Conservation (phyloP, 495 filamentous ascomycete species). For the Cenococcum geophilum region DNA sequence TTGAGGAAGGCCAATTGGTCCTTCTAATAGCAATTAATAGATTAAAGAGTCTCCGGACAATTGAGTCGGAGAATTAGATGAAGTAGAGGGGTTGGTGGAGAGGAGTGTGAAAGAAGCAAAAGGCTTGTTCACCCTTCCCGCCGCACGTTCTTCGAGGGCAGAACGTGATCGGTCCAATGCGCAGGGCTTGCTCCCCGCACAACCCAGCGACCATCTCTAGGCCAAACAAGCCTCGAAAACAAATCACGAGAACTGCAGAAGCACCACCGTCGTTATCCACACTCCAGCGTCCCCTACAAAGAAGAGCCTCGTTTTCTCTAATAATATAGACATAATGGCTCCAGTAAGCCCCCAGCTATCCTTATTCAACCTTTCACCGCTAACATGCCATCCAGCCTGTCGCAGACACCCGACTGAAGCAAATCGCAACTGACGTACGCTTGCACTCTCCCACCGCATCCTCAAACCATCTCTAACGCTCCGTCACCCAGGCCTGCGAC, state of each 20-base stretch:
- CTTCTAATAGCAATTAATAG: not conserved
- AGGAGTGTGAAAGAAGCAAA: not conserved
- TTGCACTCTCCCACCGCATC: not conserved
- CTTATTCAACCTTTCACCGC: not conserved
- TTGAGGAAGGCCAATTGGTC: not conserved
- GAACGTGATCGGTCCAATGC: not conserved
- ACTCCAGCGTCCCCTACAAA: too few relatives aligned
- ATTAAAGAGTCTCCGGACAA: not conserved
- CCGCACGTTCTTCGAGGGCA: not conserved
- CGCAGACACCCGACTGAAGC: conserved; percentile 64
- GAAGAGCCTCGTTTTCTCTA: not conserved
- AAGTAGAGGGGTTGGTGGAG: not conserved
- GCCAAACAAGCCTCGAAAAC: not conserved
- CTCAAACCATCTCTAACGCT: conserved; percentile 11
- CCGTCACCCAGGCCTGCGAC: conserved; percentile 71
- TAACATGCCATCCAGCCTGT: conserved; percentile 54
- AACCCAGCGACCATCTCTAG: not conserved
- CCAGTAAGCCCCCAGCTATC: not conserved
- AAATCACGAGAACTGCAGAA: not conserved
- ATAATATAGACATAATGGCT: not conserved
- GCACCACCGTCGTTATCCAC: not conserved
- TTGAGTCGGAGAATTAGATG: not conserved
- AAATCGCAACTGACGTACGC: conserved; percentile 77
- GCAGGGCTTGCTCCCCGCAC: not conserved
- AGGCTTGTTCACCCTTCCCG: not conserved